Conservation (phyloP, 2,329 filamentous ascomycete species). For the Colletotrichum scovillei region DNA sequence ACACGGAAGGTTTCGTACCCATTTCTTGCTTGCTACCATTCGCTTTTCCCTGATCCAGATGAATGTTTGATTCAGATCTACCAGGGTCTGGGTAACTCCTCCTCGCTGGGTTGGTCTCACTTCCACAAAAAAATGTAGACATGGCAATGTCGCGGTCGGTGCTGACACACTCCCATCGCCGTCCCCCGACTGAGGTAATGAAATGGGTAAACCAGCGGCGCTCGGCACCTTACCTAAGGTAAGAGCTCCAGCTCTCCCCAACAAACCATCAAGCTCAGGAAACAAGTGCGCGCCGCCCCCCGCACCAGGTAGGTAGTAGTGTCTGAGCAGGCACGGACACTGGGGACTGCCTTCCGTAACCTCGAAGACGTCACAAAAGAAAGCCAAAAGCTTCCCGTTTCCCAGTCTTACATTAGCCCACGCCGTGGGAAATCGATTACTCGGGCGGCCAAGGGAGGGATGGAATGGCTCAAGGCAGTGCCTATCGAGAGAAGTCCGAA, state of each 20-base stretch:
- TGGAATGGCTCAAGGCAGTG: neutral
- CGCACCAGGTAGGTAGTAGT: neutral
- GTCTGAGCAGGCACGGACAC: conserved; percentile 3
- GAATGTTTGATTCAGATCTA: neutral
- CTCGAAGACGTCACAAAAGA: conserved; percentile 28
- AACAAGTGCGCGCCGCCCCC: neutral
- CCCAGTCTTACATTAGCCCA: conserved; percentile 9
- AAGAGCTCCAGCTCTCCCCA: neutral
- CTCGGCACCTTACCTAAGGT: no score
- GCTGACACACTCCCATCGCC: no score
- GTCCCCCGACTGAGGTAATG: no score
- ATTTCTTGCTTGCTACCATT: neutral
- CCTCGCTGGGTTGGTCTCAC: neutral
- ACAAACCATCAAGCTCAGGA: conserved; percentile 12
- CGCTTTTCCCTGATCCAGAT: neutral
- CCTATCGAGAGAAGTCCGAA: neutral
- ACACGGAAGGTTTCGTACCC: neutral
- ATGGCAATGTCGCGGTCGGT: no score
- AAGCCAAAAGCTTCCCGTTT: neutral
- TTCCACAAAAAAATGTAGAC: no score
- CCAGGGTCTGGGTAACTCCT: neutral
- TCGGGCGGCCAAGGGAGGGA: conserved; percentile 25
- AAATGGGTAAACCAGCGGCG: no score
- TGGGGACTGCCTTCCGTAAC: conserved; percentile 13
- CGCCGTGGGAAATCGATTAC: neutral